Conservation (phyloP, 345 rosid species). For the Nasturtium officinale region DNA sequence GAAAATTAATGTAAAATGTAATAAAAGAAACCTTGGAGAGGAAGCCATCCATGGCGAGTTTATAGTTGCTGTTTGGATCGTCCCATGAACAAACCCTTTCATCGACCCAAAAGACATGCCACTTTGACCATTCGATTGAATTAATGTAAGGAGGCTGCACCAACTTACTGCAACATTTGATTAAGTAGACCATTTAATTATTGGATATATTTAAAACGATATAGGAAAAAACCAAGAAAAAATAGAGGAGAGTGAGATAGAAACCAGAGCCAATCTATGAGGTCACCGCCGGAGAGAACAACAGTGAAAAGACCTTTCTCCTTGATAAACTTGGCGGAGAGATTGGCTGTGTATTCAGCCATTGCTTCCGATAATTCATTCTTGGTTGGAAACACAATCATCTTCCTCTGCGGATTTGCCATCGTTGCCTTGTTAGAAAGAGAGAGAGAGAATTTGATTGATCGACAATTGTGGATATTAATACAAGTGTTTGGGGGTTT, state of each 20-base stretch:
- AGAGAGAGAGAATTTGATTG: background rate
- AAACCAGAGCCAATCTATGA: slow-evolving; percentile 67
- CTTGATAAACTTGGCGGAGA: slow-evolving; percentile 59
- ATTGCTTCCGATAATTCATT: slow-evolving; percentile 52
- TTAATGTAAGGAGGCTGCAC: slow-evolving; percentile 55
- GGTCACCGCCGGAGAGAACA: slow-evolving; percentile 77
- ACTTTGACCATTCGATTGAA: slow-evolving; percentile 78
- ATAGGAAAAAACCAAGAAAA: too few species aligned
- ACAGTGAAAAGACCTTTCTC: slow-evolving; percentile 70
- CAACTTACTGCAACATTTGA: slow-evolving; percentile 53
- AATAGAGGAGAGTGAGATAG: background rate
- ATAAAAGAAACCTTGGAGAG: slow-evolving; percentile 60
- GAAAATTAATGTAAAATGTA: background rate
- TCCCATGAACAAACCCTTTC: slow-evolving; percentile 82
- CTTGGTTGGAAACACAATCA: slow-evolving; percentile 26
- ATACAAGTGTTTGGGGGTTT: background rate
- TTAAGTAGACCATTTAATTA: background rate
- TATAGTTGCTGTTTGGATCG: slow-evolving; percentile 79
- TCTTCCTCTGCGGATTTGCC: slow-evolving; percentile 18
- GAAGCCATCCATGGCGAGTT: slow-evolving; percentile 71
- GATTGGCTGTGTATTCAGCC: slow-evolving; percentile 67
- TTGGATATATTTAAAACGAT: background rate
- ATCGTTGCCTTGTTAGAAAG: slow-evolving; percentile 1
- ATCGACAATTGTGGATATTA: background rate
- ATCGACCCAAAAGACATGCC: slow-evolving; percentile 93